Evolutionary conservation across 345 rosid species (phyloP).

Genomic region (Populus tremula): DNA sequence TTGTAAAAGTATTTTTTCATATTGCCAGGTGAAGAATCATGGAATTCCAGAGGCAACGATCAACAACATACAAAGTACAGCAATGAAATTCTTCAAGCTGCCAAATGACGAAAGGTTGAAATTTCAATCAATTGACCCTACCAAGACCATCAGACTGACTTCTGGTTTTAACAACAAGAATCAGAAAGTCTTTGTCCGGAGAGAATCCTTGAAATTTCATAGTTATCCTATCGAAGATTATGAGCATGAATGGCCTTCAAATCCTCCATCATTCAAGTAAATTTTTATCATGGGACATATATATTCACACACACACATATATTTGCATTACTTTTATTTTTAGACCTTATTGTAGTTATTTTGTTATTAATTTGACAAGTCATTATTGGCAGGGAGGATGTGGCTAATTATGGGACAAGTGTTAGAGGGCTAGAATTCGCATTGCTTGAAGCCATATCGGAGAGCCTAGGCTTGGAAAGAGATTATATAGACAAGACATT

Average conservation of each 20-base stretch:
- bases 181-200: conserved; percentile 71
- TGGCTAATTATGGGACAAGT: conserved; percentile 50
- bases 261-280: conserved; percentile 59
- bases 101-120: conserved; percentile 67
- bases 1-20: no score
- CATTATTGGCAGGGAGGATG: conserved; percentile 35
- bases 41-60: conserved; percentile 42
- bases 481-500: conserved; percentile 39
- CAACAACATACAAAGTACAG: conserved; percentile 31
- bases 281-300: background rate
- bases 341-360: no score
- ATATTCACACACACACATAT: conserved; percentile 7
- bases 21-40: conserved; percentile 61
- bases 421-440: conserved; percentile 44
- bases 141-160: conserved; percentile 56
- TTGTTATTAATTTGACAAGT: no score
- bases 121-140: conserved; percentile 58
- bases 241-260: conserved; percentile 68
- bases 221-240: conserved; percentile 64
- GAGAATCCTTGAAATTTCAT: conserved; percentile 71
- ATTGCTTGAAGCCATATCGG: conserved; percentile 67
- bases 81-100: conserved; percentile 56
- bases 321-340: no score
- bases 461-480: conserved; percentile 58
- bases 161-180: conserved; percentile 66